Evolutionary conservation across 495 filamentous ascomycete genomes (phyloP), one percentile per base, ranked within the genome.

Genomic region (Hypoxylon cercidicola): DNA sequence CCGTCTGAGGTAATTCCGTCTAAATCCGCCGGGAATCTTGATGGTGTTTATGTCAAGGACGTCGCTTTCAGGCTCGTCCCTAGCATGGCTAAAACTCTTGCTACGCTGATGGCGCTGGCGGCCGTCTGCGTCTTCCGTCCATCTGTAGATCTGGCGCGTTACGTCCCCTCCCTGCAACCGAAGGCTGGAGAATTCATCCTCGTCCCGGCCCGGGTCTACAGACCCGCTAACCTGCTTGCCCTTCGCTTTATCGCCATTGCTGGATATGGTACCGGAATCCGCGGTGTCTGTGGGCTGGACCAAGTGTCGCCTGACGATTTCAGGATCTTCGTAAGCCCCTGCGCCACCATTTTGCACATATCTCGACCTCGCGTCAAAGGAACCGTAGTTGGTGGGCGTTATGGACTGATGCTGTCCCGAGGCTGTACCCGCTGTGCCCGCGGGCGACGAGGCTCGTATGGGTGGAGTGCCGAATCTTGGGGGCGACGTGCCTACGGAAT

Each of bases 81-180:
- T 81, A 11, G 86, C 80, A 25, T 90, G 74, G 71, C 91, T 89
- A 76, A 97, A 95, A 73, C 93, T 97, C 73, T 90, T 86, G 78
- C 92, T 93, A 64, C 92, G 88, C 74, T 86, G 84, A 62, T 79
- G 78, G 65, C 79, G 82, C 32, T 77, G 79, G 20, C 85, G 83
- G 62, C 84, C 82, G 45, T 85, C 81, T 15, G 89, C 89, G 70
- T 96, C 90, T 72, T 97, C 92, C 1, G 92, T 91, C 89, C 94
- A 97, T 41, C 90, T 88, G 74, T 99, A 99, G 51, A 99, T 93
- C 48, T 95, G 90, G 52, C 95, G 81, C 21, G 93, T 97, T 37
- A 97, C 89, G 73, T 99, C 95, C 34, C 95, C 95, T 28, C 95
- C 95, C 69, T 97, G 96, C 41, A 98, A 78, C 67, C 87, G 87